Evolutionary conservation across 1,139 yeast species (phyloP), one percentile per base, ranked within the genome.

Genomic region (Blastobotrys petasosporus): DNA sequence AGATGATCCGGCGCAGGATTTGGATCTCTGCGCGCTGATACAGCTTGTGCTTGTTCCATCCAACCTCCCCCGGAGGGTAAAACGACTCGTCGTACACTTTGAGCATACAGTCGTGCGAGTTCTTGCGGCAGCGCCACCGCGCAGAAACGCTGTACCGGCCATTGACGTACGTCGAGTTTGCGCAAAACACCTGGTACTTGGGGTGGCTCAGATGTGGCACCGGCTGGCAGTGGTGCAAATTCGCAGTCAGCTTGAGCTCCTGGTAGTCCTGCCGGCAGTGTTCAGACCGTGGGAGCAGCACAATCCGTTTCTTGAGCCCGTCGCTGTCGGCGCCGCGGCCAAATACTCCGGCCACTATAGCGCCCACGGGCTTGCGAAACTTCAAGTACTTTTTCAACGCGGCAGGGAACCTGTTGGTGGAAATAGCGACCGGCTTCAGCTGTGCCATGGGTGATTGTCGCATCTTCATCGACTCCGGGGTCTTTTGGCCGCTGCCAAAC

Each of bases 201-300:
- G 11, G 25, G 25, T 20, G 25, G 25, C 25, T 20, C 25, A 20
- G 9, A 15, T 16, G 16, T 6, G 36, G 16, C 13, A 33, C 16
- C 36, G 11, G 36, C 36, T 35, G 15, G 38, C 38, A 35, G 20
- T 35, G 29, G 15, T 35, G 28, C 38, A 33, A 13, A 15, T 33
- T 16, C 7, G 36, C 36, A 12, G 15, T 15, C 7, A 33, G 20
- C 20, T 12, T 33, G 17, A 33, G 3, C 4, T 13, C 16, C 5
- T 12, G 36, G 17, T 33, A 33, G 17, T 33, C 36, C 6, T 33
- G 11, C 17, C 16, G 15, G 7, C 6, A 4, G 25, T 20, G 25
- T 7, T 20, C 25, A 7, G 25, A 20, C 25, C 25, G 25, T 7
- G 25, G 25, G 7, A 20, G 25, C 25, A 20, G 25, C 25, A 20